phyloP scores from a whole-genome alignment of 148 eudicot species.

The Drosera capensis region DNA sequence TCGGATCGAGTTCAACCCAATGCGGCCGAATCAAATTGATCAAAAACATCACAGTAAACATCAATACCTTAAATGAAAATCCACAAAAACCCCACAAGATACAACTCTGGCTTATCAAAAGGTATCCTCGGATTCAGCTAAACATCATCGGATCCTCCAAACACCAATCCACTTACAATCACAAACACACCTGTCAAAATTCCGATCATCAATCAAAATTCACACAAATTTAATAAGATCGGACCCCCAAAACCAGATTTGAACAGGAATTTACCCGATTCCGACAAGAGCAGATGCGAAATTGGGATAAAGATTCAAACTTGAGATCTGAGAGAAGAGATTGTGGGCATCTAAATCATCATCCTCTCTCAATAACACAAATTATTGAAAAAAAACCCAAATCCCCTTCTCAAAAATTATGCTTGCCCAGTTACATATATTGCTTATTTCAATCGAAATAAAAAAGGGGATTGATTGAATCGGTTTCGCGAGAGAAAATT shows the following conservation, averaged over 20 bases:
- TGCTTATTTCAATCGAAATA: too few relatives aligned
- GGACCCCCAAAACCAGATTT: constrained; percentile 7
- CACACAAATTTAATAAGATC: constrained; percentile 5
- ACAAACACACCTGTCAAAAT: constrained; percentile 1
- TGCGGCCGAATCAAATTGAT: too few relatives aligned
- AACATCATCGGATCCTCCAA: constrained; percentile 22
- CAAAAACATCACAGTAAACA: neutral
- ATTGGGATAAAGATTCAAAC: constrained; percentile 10
- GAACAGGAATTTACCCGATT: constrained; percentile 12
- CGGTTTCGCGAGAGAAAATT: too few relatives aligned
- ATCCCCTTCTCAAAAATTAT: too few relatives aligned
- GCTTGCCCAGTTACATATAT: too few relatives aligned
- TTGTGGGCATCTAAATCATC: constrained; percentile 23
- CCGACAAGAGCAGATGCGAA: constrained; percentile 15
- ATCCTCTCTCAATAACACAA: constrained; percentile 8
- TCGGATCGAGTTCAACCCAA: too few relatives aligned
- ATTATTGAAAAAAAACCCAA: too few relatives aligned
- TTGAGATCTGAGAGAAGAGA: constrained; percentile 18
- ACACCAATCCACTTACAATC: constrained; percentile 1
- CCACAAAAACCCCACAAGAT: constrained; percentile 12
- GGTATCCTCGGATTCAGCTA: constrained; percentile 18
- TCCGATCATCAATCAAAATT: constrained; percentile 6
- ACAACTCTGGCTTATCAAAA: constrained; percentile 7
- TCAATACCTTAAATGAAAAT: constrained; percentile 13
- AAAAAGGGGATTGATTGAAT: too few relatives aligned